Evolutionary conservation across 2,329 filamentous ascomycete species (phyloP).

Genomic region (Trichoderma atroviride): DNA sequence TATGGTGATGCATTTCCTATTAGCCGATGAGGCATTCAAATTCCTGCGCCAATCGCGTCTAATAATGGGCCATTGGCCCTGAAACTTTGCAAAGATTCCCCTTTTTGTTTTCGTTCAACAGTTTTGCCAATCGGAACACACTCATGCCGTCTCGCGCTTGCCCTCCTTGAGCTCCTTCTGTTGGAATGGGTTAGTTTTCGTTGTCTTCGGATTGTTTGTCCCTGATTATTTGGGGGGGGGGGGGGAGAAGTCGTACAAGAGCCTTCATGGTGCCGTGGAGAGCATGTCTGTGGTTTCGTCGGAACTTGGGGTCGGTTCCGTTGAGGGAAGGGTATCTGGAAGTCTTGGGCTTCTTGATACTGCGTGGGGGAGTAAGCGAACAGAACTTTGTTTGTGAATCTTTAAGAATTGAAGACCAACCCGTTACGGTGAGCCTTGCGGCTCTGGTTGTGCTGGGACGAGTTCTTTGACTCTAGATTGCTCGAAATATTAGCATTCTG

Average conservation of each 20-base stretch:
- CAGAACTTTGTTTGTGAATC: not conserved
- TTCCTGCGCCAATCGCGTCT: slow-evolving; percentile 24
- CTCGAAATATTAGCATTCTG: not conserved
- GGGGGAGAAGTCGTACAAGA: slow-evolving; percentile 65
- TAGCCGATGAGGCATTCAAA: slow-evolving; percentile 13
- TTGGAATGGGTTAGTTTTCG: slow-evolving; percentile 40
- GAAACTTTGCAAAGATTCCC: slow-evolving; percentile 13
- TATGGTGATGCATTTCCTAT: slow-evolving; percentile 24
- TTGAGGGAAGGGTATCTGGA: slow-evolving; percentile 98
- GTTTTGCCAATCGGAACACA: slow-evolving; percentile 1
- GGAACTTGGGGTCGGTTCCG: slow-evolving; percentile 99
- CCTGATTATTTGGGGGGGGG: slow-evolving; percentile 37
- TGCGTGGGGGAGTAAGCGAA: slow-evolving; percentile 45
- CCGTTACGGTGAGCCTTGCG: slow-evolving; percentile 99
- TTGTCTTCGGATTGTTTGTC: not conserved
- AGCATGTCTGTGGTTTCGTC: slow-evolving; percentile 99
- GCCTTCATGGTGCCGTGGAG: slow-evolving; percentile 98
- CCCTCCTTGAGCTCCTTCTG: slow-evolving; percentile 98
- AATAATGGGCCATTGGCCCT: slow-evolving; percentile 14
- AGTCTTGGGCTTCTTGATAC: slow-evolving; percentile 99
- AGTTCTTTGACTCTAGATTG: slow-evolving; percentile 94
- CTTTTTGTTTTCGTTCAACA: slow-evolving; percentile 7
- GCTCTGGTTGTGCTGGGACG: slow-evolving; percentile 97
- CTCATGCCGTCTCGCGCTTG: slow-evolving; percentile 83
- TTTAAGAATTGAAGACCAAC: slow-evolving; percentile 58